Evolutionary conservation across 1,284 basidiomycete genomes (phyloP), one percentile per base, ranked within the genome.

Genomic region (Lentinula novae-zelandiae): DNA sequence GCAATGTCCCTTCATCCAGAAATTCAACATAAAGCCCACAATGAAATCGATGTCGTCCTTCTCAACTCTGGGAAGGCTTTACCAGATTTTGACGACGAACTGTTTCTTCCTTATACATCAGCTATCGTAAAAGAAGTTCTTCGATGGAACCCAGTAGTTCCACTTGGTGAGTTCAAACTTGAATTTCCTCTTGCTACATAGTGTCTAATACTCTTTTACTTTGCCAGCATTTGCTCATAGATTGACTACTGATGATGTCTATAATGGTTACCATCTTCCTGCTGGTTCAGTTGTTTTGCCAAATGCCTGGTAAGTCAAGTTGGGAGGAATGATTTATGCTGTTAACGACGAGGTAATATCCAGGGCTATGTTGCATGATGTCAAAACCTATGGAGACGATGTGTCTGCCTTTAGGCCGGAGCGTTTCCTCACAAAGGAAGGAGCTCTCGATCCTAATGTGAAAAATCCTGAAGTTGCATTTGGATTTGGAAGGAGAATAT

Each of bases 111-210:
- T 17, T 65, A 61, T 36, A 56, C 63, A 20, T 17, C 50, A 17
- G 61, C 64, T 8, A 59, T 65, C 33, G 51, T 65, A 13, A 65
- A 63, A 53, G 64, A 65, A 50, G 59, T 63, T 2, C 36, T 61
- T 15, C 51, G 64, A 31, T 65, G 64, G 63, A 63, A 63, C 39
- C 64, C 64, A 38, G 57, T 53, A 12, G 62, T 61, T 13, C 64
- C 64, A 17, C 48, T 65, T 34, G 64, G 64, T 65, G 34, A 9
- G 57, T 59, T 17, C 8, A n/a, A 42, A 39, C 36, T 17, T 20
- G 15, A 58, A 10, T 52, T 20, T 61, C n/a, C 4, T 5, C 44
- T 52, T 44, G 38, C 38, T 9, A 31, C 20, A 33, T 7, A 39
- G 46, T 54, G 6, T 5, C n/a, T 7, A n/a, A 46, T 39, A 34